A percentile compares a stretch with the other conserved stretches of the same genome.
These are phyloP conservation scores for Penicillium frequentans DNA, from an alignment of 2,329 filamentous ascomycete genomes.

Conservation along the genomic window DNA sequence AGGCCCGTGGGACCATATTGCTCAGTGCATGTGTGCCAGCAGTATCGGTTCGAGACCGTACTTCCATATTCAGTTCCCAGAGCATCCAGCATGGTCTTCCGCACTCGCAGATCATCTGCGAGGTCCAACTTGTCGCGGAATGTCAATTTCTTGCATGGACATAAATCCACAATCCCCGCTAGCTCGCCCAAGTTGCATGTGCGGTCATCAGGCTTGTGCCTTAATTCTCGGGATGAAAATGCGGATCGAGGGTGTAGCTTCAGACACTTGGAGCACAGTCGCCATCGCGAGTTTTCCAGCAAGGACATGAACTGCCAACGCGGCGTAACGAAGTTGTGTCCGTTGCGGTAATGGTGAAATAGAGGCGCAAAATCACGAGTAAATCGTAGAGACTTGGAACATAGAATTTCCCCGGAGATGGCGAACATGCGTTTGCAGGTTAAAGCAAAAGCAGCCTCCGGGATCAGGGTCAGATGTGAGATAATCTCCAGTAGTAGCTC, in stretches of 20 bases:
- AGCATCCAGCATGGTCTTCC: slow-evolving; percentile 26
- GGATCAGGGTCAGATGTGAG: slow-evolving; percentile 35
- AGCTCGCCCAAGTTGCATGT: slow-evolving; percentile 35
- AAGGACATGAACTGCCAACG: slow-evolving; percentile 39
- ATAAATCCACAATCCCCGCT: slow-evolving; percentile 40
- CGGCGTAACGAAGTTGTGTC: slow-evolving; percentile 36
- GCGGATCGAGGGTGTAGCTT: slow-evolving; percentile 39
- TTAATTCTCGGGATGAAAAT: slow-evolving; percentile 35
- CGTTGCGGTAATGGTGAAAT: slow-evolving; percentile 41
- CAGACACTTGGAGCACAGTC: slow-evolving; percentile 37
- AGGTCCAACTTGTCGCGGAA: slow-evolving; percentile 40
- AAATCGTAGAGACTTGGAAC: slow-evolving; percentile 37
- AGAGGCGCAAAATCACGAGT: slow-evolving; percentile 40
- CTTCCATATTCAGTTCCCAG: slow-evolving; percentile 30
- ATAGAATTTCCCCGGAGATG: slow-evolving; percentile 32
- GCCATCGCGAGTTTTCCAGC: slow-evolving; percentile 38
- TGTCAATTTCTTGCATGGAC: slow-evolving; percentile 42
- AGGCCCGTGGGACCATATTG: slow-evolving; percentile 36
- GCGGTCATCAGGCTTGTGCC: slow-evolving; percentile 32
- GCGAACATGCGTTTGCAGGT: slow-evolving; percentile 39
- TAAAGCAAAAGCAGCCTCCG: slow-evolving; percentile 39
- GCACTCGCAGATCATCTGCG: slow-evolving; percentile 31
- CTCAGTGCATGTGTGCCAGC: slow-evolving; percentile 40
- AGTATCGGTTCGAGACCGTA: slow-evolving; percentile 31
- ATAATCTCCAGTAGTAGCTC: slow-evolving; percentile 39